phyloP scores from a whole-genome alignment of 2,329 filamentous ascomycete genomes.

The Phialophora tarda region DNA sequence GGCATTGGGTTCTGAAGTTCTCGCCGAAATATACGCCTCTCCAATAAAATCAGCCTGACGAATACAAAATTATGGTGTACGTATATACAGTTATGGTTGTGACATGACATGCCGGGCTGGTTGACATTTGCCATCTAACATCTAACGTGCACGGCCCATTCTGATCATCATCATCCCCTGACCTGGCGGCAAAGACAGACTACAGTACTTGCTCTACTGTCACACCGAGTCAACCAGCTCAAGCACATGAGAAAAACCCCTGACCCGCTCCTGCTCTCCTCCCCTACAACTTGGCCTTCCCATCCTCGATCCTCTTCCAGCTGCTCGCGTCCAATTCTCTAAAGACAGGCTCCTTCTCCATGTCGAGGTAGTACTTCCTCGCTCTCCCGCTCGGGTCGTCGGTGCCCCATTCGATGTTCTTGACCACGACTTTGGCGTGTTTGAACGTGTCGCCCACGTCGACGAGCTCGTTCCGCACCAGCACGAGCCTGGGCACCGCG shows the following conservation, averaged over 20 bases:
- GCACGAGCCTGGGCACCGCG: slow-evolving; percentile 54
- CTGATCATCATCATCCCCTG: not conserved
- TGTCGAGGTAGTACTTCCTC: slow-evolving; percentile 50
- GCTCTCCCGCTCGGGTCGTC: slow-evolving; percentile 44
- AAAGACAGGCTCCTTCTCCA: slow-evolving; percentile 41
- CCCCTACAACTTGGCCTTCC: slow-evolving; percentile 51
- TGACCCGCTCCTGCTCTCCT: too few species aligned
- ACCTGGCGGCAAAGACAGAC: too few species aligned
- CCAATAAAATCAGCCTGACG: not conserved
- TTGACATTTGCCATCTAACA: not conserved
- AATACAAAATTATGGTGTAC: not conserved
- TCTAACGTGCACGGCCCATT: not conserved
- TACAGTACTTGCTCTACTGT: too few species aligned
- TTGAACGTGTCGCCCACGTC: slow-evolving; percentile 58
- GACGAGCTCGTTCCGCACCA: slow-evolving; percentile 53
- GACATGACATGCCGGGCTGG: too few species aligned
- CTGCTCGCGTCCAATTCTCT: slow-evolving; percentile 43
- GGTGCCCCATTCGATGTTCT: slow-evolving; percentile 52
- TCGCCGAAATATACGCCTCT: too few species aligned
- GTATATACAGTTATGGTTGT: too few species aligned
- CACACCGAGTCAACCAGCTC: not conserved
- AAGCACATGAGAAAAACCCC: not conserved
- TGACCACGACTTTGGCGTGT: slow-evolving; percentile 54
- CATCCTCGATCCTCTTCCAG: slow-evolving; percentile 52
- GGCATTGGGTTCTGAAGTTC: too few species aligned